Evolutionary conservation across 495 filamentous ascomycete species (phyloP).

Genomic region (Amniculicola lignicola): DNA sequence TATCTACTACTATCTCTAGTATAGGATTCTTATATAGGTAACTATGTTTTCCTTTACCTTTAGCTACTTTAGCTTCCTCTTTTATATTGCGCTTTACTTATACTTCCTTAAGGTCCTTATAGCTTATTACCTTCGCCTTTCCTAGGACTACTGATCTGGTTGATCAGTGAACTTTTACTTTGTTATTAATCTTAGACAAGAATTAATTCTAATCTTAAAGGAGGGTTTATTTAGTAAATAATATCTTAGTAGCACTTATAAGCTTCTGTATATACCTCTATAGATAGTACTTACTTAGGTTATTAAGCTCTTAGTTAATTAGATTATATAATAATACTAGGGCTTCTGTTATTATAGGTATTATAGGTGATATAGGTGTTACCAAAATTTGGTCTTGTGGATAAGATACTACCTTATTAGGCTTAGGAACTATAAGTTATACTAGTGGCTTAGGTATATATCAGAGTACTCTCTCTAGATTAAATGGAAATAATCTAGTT

Average conservation of each 20-base stretch:
- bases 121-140: no score
- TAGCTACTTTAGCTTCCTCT: background rate
- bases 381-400: background rate
- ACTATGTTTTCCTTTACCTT: background rate
- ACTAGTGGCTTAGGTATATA: background rate
- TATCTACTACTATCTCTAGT: background rate
- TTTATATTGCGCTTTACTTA: background rate
- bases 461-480: slow-evolving; percentile 5
- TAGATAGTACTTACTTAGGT: background rate
- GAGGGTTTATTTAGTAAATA: background rate
- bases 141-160: slow-evolving; percentile 2
- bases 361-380: background rate
- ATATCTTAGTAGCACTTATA: background rate
- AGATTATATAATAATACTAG: background rate
- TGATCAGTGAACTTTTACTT: background rate
- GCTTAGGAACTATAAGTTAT: background rate
- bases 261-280: background rate
- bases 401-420: background rate
- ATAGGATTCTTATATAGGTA: background rate
- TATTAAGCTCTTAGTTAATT: background rate
- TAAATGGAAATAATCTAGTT: slow-evolving; percentile 2
- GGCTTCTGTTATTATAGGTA: background rate
- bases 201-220: no score
- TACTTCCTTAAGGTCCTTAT: no score
- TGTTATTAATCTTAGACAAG: background rate